phyloP scores from a whole-genome alignment of 495 filamentous ascomycete genomes.

The Penicillium pancosmium region DNA sequence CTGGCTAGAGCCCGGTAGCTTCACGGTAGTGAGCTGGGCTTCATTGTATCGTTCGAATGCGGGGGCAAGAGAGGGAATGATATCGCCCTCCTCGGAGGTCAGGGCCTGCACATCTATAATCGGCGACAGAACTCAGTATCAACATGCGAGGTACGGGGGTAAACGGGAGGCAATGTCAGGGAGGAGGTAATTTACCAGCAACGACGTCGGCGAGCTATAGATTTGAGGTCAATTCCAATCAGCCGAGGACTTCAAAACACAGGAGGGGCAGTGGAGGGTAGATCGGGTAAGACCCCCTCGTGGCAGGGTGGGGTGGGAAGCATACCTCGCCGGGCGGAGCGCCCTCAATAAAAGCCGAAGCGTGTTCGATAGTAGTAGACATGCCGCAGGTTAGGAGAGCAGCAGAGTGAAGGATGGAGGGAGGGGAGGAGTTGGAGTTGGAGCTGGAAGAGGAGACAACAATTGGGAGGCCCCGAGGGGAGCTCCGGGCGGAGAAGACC shows the following conservation, averaged over 20 bases:
- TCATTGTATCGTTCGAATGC: conserved; percentile 97
- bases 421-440: conserved; percentile 6
- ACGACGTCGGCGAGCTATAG: conserved; percentile 84
- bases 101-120: conserved; percentile 83
- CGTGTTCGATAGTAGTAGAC: conserved; percentile 58
- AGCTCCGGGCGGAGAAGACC: conserved; percentile 31
- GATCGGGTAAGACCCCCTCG: conserved; percentile 5
- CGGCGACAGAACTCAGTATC: conserved; percentile 22
- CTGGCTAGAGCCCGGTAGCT: conserved; percentile 83
- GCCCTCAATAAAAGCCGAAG: conserved; percentile 89
- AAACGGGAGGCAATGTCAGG: not conserved
- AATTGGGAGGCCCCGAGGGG: conserved; percentile 2
- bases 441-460: conserved; percentile 19
- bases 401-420: conserved; percentile 4
- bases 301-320: conserved; percentile 12
- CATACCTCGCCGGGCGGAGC: conserved; percentile 96
- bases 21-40: conserved; percentile 84
- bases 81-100: conserved; percentile 66
- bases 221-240: not conserved
- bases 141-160: conserved; percentile 8
- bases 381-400: conserved; percentile 25
- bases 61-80: conserved; percentile 70
- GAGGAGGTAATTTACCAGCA: conserved; percentile 61
- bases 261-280: conserved; percentile 4
- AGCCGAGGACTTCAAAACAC: conserved; percentile 4